These are phyloP conservation scores for Pseudogymnoascus sp. DNA, from an alignment of 2,329 filamentous ascomycete genomes.

Conservation along the genomic window DNA sequence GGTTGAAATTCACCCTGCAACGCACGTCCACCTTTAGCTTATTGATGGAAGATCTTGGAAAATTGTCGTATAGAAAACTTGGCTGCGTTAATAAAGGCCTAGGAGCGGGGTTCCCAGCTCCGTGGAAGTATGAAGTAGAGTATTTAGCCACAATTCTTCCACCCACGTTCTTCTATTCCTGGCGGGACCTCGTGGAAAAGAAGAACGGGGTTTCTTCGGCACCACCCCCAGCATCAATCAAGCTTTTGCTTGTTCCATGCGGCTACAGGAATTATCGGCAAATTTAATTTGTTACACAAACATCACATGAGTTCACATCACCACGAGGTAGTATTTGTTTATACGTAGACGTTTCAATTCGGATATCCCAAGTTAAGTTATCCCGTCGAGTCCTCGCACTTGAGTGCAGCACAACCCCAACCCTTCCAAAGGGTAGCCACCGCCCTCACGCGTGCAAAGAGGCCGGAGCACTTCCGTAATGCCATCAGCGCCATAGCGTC, in stretches of 20 bases:
- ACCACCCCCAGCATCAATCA: neutral
- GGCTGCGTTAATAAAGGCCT: neutral
- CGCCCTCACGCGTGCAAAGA: constrained; percentile 9
- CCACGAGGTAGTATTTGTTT: neutral
- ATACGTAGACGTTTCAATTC: constrained; percentile 11
- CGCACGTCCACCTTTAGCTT: neutral
- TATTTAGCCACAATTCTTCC: neutral
- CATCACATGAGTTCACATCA: neutral
- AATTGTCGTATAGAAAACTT: neutral
- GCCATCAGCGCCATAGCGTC: constrained; percentile 8
- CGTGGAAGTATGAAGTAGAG: neutral
- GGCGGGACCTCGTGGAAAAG: neutral
- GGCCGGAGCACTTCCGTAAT: constrained; percentile 9
- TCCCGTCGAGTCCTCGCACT: constrained; percentile 7
- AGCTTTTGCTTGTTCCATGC: neutral
- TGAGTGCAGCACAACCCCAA: constrained; percentile 6
- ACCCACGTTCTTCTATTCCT: neutral
- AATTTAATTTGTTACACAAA: neutral
- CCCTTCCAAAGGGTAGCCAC: neutral
- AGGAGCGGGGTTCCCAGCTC: neutral
- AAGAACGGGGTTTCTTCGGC: neutral
- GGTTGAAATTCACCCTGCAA: neutral
- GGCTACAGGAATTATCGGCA: neutral
- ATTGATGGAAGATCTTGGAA: neutral
- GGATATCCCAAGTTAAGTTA: constrained; percentile 3